A percentile compares a stretch with the other conserved stretches of the same genome.
phyloP scores from a whole-genome alignment of 495 filamentous ascomycete genomes.

The Bryoglossum gracile region DNA sequence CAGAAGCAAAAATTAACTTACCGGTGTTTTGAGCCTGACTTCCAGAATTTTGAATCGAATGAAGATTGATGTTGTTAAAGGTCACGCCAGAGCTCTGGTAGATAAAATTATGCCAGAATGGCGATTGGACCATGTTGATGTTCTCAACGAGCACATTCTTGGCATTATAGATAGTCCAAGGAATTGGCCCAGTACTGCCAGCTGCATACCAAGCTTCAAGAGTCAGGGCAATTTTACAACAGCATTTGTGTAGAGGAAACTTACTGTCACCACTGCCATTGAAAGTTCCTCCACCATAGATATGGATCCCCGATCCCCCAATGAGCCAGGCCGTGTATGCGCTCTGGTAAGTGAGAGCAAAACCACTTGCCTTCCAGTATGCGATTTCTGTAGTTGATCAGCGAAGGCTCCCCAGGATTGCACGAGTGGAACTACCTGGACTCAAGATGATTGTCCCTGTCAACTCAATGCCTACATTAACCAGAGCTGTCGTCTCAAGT shows the following conservation, averaged over 20 bases:
- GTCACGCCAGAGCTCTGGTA: neutral
- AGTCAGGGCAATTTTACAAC: too few relatives aligned
- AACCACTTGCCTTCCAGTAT: constrained; percentile 2
- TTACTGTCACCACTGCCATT: constrained; percentile 3
- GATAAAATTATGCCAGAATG: constrained; percentile 6
- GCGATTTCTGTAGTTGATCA: neutral
- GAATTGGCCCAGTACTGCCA: constrained; percentile 1
- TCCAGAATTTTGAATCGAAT: neutral
- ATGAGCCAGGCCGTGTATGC: constrained; percentile 4
- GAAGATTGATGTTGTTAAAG: constrained; percentile 6
- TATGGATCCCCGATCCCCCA: constrained; percentile 4
- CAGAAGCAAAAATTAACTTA: too few relatives aligned
- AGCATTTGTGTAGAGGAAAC: too few relatives aligned
- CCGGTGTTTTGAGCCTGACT: constrained; percentile 6
- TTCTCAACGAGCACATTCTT: constrained; percentile 6
- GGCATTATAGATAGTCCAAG: constrained; percentile 6
- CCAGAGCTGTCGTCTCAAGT: neutral
- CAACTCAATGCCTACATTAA: constrained; percentile 2
- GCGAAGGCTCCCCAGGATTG: neutral
- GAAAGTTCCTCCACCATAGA: constrained; percentile 2
- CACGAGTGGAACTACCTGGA: neutral
- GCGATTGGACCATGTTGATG: neutral
- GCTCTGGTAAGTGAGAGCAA: neutral
- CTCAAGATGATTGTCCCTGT: constrained; percentile 1
- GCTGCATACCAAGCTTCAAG: neutral